Evolutionary conservation across 1,284 basidiomycete species (phyloP).

Genomic region (Papiliotrema laurentii): DNA sequence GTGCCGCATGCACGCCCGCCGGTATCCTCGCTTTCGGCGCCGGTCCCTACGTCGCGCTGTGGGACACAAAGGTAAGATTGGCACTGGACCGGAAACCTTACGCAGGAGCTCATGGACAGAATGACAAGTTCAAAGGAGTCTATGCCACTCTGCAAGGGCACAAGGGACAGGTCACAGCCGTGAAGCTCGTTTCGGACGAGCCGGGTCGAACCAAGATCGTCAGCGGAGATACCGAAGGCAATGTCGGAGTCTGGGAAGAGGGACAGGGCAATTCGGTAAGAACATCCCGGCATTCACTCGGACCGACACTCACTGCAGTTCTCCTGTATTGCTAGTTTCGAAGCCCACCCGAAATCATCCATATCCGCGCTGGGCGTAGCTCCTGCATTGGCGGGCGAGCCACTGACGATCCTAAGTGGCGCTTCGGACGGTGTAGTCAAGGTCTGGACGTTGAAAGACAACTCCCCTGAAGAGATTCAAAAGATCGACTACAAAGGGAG

Average conservation of each 20-base stretch:
- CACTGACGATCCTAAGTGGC: slow-evolving; percentile 61
- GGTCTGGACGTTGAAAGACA: slow-evolving; percentile 56
- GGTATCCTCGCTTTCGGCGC: slow-evolving; percentile 73
- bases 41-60: slow-evolving; percentile 69
- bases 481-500: slow-evolving; percentile 61
- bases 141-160: slow-evolving; percentile 69
- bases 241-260: slow-evolving; percentile 45
- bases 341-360: slow-evolving; percentile 61
- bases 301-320: slow-evolving; percentile 53
- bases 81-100: neutral
- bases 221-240: slow-evolving; percentile 70
- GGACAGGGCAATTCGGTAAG: slow-evolving; percentile 13
- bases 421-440: slow-evolving; percentile 73
- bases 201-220: slow-evolving; percentile 47
- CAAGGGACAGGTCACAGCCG: slow-evolving; percentile 66
- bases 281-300: slow-evolving; percentile 4
- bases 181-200: slow-evolving; percentile 56
- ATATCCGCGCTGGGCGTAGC: slow-evolving; percentile 62
- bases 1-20: slow-evolving; percentile 56
- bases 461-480: slow-evolving; percentile 49
- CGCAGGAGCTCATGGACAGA: neutral
- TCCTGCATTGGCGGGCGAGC: slow-evolving; percentile 18
- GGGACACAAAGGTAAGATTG: slow-evolving; percentile 61
- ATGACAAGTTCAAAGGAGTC: slow-evolving; percentile 51
- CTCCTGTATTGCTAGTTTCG: slow-evolving; percentile 48